Evolutionary conservation across 768 basidiomycete species (phyloP).

Genomic region (Tephrocybe sp.): DNA sequence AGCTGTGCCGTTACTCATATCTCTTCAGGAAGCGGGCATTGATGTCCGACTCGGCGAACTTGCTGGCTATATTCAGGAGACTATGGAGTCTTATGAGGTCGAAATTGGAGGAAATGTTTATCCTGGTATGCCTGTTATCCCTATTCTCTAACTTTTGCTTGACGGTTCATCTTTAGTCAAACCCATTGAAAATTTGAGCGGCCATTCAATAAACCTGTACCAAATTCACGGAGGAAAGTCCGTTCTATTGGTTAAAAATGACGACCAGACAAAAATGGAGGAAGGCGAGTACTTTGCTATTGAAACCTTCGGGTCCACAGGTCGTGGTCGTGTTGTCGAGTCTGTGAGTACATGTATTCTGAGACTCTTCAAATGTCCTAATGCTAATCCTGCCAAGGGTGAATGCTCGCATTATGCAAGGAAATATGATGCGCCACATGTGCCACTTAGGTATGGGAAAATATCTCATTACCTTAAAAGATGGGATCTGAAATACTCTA

Average conservation of each 20-base stretch:
- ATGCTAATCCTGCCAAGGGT: slow-evolving; percentile 46
- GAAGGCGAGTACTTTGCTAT: slow-evolving; percentile 99
- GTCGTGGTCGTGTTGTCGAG: slow-evolving; percentile 84
- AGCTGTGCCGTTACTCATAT: background rate
- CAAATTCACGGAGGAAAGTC: slow-evolving; percentile 95
- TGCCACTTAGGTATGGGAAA: slow-evolving; percentile 63
- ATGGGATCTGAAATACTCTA: slow-evolving; percentile 1
- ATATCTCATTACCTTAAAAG: background rate
- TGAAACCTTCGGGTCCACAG: slow-evolving; percentile 98
- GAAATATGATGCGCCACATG: slow-evolving; percentile 64
- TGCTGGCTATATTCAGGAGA: slow-evolving; percentile 91
- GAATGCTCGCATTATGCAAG: slow-evolving; percentile 93
- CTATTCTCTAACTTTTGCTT: background rate
- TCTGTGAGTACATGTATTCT: slow-evolving; percentile 40
- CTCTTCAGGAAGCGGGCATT: slow-evolving; percentile 85
- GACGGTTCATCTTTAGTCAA: slow-evolving; percentile 64
- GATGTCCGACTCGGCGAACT: slow-evolving; percentile 93
- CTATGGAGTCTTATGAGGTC: slow-evolving; percentile 98
- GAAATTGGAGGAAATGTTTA: slow-evolving; percentile 82
- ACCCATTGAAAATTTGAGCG: slow-evolving; percentile 89
- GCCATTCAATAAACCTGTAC: slow-evolving; percentile 89
- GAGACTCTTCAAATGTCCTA: background rate
- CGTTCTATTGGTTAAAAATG: slow-evolving; percentile 83
- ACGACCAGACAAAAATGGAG: slow-evolving; percentile 95
- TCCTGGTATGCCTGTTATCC: slow-evolving; percentile 53